Evolutionary conservation across 2,329 filamentous ascomycete genomes (phyloP).

Genomic region (Epichloe gansuensis): DNA sequence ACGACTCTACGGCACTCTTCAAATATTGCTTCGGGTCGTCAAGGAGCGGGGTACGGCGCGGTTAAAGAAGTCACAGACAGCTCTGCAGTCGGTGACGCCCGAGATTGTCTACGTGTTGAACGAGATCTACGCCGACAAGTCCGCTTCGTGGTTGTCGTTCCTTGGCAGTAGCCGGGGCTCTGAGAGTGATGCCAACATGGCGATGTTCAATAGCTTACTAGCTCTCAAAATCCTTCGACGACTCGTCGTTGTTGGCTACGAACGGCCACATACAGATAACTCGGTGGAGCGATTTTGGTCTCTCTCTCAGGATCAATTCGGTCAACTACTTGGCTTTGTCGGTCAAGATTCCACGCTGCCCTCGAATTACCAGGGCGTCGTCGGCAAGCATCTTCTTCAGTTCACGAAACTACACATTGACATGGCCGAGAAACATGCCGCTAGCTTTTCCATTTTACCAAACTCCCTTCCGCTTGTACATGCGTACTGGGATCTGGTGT

Average conservation of each 20-base stretch:
- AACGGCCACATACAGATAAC: slow-evolving; percentile 65
- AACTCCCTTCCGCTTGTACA: slow-evolving; percentile 64
- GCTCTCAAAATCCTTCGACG: slow-evolving; percentile 70
- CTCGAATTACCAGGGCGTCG: slow-evolving; percentile 40
- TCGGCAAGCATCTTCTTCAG: slow-evolving; percentile 82
- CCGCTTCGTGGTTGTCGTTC: slow-evolving; percentile 53
- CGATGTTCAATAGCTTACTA: slow-evolving; percentile 64
- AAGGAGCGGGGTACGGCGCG: slow-evolving; percentile 82
- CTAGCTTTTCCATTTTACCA: slow-evolving; percentile 71
- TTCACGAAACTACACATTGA: slow-evolving; percentile 84
- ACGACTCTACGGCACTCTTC: slow-evolving; percentile 58
- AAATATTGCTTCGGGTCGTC: slow-evolving; percentile 71
- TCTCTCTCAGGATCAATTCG: slow-evolving; percentile 63
- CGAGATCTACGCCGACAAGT: slow-evolving; percentile 64
- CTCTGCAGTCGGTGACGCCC: slow-evolving; percentile 64
- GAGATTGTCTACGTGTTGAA: slow-evolving; percentile 73
- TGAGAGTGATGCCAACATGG: slow-evolving; percentile 44
- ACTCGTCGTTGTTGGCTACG: slow-evolving; percentile 69
- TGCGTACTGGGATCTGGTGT: slow-evolving; percentile 75
- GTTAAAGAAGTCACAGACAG: slow-evolving; percentile 59
- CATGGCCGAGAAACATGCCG: slow-evolving; percentile 67
- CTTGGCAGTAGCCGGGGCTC: slow-evolving; percentile 45
- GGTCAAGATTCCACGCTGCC: slow-evolving; percentile 42
- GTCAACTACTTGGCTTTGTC: slow-evolving; percentile 56
- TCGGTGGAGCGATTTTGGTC: slow-evolving; percentile 72